Conservation (phyloP, 2,329 filamentous ascomycete species). For the Ophiocordyceps unilateralis region DNA sequence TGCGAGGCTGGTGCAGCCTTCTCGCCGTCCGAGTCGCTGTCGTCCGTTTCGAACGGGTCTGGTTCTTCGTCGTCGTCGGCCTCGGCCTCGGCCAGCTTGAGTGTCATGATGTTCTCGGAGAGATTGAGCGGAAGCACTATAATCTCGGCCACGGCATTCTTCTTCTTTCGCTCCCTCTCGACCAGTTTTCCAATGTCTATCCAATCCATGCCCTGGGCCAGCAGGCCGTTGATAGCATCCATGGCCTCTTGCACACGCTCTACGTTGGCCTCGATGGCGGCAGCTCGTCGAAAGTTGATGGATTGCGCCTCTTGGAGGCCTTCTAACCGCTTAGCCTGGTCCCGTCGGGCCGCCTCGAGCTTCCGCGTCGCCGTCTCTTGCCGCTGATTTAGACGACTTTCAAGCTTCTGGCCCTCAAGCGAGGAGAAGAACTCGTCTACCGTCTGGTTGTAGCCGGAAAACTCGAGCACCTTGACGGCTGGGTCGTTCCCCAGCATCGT, state of each 20-base stretch:
- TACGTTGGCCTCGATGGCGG: slow-evolving; percentile 77
- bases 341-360: slow-evolving; percentile 64
- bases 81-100: slow-evolving; percentile 57
- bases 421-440: slow-evolving; percentile 97
- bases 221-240: slow-evolving; percentile 79
- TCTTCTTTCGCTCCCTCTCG: slow-evolving; percentile 64
- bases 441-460: slow-evolving; percentile 76
- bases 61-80: slow-evolving; percentile 43
- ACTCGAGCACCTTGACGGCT: slow-evolving; percentile 51
- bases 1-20: slow-evolving; percentile 13
- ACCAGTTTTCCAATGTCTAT: slow-evolving; percentile 76
- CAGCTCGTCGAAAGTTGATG: slow-evolving; percentile 72
- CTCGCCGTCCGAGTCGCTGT: slow-evolving; percentile 30
- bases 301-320: slow-evolving; percentile 68
- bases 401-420: slow-evolving; percentile 80
- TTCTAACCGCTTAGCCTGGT: slow-evolving; percentile 73
- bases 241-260: slow-evolving; percentile 86
- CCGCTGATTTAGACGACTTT: slow-evolving; percentile 65
- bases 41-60: slow-evolving; percentile 48
- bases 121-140: slow-evolving; percentile 81
- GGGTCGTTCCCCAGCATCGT: slow-evolving; percentile 57
- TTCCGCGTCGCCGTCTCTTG: slow-evolving; percentile 71
- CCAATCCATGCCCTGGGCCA: slow-evolving; percentile 95
- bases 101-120: slow-evolving; percentile 72
- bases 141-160: slow-evolving; percentile 71